phyloP scores from a whole-genome alignment of 2,329 filamentous ascomycete species.

The Colletotrichum sojae region DNA sequence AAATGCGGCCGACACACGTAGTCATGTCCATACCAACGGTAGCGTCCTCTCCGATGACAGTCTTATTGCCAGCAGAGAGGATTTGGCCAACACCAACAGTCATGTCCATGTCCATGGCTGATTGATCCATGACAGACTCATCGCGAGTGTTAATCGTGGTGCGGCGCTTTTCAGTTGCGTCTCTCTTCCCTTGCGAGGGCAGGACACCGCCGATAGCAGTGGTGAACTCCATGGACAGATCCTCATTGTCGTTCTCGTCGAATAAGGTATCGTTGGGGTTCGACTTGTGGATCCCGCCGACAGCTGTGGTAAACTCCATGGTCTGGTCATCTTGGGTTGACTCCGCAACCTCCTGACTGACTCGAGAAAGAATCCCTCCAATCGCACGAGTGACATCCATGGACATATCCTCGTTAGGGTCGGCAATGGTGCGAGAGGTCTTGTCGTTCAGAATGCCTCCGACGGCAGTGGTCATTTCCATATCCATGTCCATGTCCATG shows the following conservation, averaged over 20 bases:
- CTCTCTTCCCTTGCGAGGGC: slow-evolving; percentile 45
- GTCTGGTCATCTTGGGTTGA: slow-evolving; percentile 70
- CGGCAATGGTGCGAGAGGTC: slow-evolving; percentile 57
- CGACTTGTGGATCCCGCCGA: slow-evolving; percentile 75
- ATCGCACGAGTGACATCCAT: slow-evolving; percentile 94
- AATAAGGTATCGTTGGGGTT: slow-evolving; percentile 46
- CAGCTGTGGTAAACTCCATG: slow-evolving; percentile 88
- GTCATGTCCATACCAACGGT: slow-evolving; percentile 80
- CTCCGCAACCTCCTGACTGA: slow-evolving; percentile 32
- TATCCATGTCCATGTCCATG: slow-evolving; percentile 66
- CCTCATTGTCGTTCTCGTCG: slow-evolving; percentile 66
- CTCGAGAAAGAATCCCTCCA: slow-evolving; percentile 79
- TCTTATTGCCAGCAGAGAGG: slow-evolving; percentile 49
- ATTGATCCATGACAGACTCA: slow-evolving; percentile 50
- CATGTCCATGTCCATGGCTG: slow-evolving; percentile 70
- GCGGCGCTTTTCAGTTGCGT: slow-evolving; percentile 44
- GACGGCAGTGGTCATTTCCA: slow-evolving; percentile 70
- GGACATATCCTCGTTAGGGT: slow-evolving; percentile 79
- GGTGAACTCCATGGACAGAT: slow-evolving; percentile 86
- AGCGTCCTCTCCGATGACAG: slow-evolving; percentile 49
- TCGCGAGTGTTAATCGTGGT: slow-evolving; percentile 44
- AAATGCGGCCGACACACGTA: slow-evolving; percentile 68
- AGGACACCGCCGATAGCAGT: slow-evolving; percentile 73
- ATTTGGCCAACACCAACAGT: slow-evolving; percentile 72
- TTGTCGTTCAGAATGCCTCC: slow-evolving; percentile 64